Percentiles rank a stretch among this genome's conserved stretches.
Evolutionary conservation across 1,284 basidiomycete species (phyloP).

Genomic region (Marasmius oreades): DNA sequence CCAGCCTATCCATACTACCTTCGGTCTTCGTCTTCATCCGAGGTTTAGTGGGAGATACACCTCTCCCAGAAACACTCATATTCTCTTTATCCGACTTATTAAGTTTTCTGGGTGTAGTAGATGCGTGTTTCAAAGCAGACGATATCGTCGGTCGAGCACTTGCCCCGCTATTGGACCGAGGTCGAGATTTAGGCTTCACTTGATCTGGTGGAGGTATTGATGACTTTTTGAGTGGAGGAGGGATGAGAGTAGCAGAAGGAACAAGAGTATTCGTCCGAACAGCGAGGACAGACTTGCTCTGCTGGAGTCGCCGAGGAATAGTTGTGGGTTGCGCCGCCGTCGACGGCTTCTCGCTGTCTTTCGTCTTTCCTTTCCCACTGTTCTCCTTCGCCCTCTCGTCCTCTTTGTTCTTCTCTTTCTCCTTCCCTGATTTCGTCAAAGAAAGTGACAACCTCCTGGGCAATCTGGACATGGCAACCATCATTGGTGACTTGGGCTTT

Average conservation of each 20-base stretch:
- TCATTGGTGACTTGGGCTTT: neutral
- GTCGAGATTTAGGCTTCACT: neutral
- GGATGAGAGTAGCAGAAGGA: neutral
- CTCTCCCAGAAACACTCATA: neutral
- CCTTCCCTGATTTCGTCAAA: neutral
- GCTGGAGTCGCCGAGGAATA: neutral
- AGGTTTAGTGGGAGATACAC: neutral
- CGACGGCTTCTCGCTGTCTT: neutral
- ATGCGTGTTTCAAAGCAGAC: neutral
- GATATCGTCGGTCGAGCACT: constrained; percentile 1
- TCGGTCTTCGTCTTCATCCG: neutral
- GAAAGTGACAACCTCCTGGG: neutral
- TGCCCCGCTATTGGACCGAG: neutral
- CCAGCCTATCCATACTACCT: neutral
- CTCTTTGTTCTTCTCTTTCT: neutral
- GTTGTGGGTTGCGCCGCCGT: neutral
- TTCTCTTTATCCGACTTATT: neutral
- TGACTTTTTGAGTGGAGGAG: neutral
- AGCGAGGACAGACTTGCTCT: neutral
- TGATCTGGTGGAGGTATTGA: neutral
- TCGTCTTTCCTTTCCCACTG: neutral
- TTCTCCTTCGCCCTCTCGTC: neutral
- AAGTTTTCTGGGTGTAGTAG: neutral
- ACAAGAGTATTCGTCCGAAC: neutral
- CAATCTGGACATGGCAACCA: neutral